Evolutionary conservation across 371 early-diverging fungal species (phyloP).

Genomic region (Capillidium rhysosporum): DNA sequence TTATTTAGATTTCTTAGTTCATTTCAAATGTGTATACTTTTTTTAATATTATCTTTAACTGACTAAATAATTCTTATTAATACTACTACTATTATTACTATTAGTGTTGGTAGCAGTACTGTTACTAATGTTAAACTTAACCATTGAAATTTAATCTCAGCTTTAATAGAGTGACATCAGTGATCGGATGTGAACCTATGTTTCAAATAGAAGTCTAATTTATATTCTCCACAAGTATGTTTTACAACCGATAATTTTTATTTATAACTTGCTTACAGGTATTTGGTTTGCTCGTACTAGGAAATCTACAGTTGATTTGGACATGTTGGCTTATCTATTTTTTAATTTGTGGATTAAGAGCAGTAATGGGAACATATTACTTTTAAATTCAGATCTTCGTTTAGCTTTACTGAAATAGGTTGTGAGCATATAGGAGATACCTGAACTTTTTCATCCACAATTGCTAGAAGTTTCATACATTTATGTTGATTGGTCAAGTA

Average conservation of each 20-base stretch:
- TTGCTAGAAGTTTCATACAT: neutral
- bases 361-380: neutral
- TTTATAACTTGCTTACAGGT: neutral
- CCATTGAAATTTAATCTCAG: neutral
- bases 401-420: neutral
- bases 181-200: conserved; percentile 2
- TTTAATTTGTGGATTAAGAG: neutral
- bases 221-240: neutral
- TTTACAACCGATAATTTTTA: neutral
- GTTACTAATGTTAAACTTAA: neutral
- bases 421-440: neutral
- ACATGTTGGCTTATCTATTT: conserved; percentile 4
- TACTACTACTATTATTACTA: neutral
- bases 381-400: neutral
- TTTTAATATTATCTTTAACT: neutral
- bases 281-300: neutral
- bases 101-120: neutral
- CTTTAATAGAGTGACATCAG: neutral
- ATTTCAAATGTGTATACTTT: too few relatives aligned
- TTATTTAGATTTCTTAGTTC: too few relatives aligned
- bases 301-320: neutral
- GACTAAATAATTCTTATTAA: conserved; percentile 2
- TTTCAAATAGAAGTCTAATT: neutral
- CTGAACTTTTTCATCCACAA: conserved; percentile 3
- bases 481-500: neutral